A percentile compares a stretch with the other conserved stretches of the same genome.
Conservation (phyloP, 495 filamentous ascomycete species). For the Aspergillus kassunensis region DNA sequence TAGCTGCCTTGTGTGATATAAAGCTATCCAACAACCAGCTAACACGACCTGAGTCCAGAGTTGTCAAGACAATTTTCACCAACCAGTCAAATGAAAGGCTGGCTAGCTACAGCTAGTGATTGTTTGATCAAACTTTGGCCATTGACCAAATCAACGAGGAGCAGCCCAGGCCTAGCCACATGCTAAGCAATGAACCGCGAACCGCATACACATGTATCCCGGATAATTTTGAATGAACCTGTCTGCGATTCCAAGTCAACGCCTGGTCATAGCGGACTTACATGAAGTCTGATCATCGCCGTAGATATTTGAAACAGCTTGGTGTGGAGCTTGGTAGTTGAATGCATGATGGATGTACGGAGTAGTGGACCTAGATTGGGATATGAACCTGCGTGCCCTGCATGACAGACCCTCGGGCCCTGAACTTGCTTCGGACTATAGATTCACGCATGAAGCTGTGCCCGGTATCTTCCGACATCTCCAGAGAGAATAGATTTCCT, state of each 20-base stretch:
- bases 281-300: no score
- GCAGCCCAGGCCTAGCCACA: no score
- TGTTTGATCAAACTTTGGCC: no score
- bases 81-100: no score
- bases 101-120: no score
- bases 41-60: background rate
- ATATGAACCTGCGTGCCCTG: background rate
- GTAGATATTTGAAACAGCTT: no score
- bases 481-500: no score
- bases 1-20: background rate
- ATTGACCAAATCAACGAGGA: no score
- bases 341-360: background rate
- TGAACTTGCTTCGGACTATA: background rate
- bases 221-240: background rate
- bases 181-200: background rate
- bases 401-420: slow-evolving; percentile 2
- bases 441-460: background rate
- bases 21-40: background rate
- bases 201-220: background rate
- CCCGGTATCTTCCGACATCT: background rate
- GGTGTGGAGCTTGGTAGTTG: no score
- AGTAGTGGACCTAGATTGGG: background rate
- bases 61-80: no score
- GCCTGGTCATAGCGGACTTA: no score
- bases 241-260: background rate